Base-by-base conservation (phyloP, 2,329 filamentous ascomycete genomes). In the Fonsecaea nubica region DNA sequence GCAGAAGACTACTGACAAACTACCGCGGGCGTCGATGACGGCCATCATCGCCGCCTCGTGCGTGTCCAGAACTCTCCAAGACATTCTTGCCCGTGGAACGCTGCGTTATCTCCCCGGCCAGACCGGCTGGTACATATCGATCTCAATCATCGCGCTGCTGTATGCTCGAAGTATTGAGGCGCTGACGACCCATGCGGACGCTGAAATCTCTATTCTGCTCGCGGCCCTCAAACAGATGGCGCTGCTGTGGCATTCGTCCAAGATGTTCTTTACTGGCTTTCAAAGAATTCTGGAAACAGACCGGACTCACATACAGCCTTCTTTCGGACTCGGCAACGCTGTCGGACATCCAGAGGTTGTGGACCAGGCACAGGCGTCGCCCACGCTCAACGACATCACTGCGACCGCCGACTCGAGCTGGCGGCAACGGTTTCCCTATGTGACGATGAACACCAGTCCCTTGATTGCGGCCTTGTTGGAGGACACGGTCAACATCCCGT, bases 51-150 rank as follows among this genome's bases (percentile, higher is more conserved):
- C 79, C 2, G 79, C 79, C 2, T 77, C 77, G 3, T 80, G 78
- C 67, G 75, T 79, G n/a, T 76, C 76, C 1, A 72, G 78, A 3
- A 78, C 80, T 32, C 69, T 81, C 4, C 67, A 76, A 30, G 80
- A 82, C 40, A 76, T 79, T 2, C 64, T 82, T 0, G 74, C 75
- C 0, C 75, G 80, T 0, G 79, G 80, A 74, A 77, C 35, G 33
- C 75, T 76, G 0, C 72, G 79, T 0, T 82, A 80, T 48, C 74
- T 82, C 0, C 80, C 80, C 75, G 78, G 78, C 0, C 80, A 81
- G 9, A 77, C 77, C 0, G 79, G 79, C 35, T 82, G 80, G 80
- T 81, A 82, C 58, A 73, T 74, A n/a, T 76, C 77, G 0, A 81
- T 78, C 0, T 79, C 80, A 0, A 78, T 81, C 30, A 75, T 81